A percentile compares a stretch with the other conserved stretches of the same genome.
phyloP scores from a whole-genome alignment of 495 filamentous ascomycete species.

The Physcia stellaris region DNA sequence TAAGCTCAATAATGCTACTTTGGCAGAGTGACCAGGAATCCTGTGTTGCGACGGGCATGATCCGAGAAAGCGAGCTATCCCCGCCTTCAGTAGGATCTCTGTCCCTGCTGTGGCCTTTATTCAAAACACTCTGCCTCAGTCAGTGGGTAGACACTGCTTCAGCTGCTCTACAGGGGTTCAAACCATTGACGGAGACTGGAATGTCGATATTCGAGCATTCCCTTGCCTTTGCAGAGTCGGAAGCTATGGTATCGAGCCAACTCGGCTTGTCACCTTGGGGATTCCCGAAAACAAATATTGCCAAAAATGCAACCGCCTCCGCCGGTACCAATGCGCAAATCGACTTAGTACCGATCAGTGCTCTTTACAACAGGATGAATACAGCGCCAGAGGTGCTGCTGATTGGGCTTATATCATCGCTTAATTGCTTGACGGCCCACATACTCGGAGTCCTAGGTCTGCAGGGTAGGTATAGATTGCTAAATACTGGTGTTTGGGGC shows the following conservation, averaged over 20 bases:
- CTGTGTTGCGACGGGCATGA: slow-evolving; percentile 62
- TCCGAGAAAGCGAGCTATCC: slow-evolving; percentile 19
- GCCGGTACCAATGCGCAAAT: slow-evolving; percentile 5
- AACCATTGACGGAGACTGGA: slow-evolving; percentile 68
- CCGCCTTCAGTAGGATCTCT: slow-evolving; percentile 50
- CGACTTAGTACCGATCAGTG: slow-evolving; percentile 6
- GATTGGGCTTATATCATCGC: slow-evolving; percentile 72
- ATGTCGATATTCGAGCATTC: slow-evolving; percentile 98
- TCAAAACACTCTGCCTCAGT: slow-evolving; percentile 64
- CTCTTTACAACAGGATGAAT: slow-evolving; percentile 47
- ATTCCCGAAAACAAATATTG: slow-evolving; percentile 20
- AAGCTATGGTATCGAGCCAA: slow-evolving; percentile 65
- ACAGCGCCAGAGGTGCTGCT: slow-evolving; percentile 81
- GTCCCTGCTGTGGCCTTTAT: slow-evolving; percentile 76
- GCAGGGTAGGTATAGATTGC: slow-evolving; percentile 60
- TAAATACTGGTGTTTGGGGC: slow-evolving; percentile 82
- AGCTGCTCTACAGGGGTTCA: slow-evolving; percentile 78
- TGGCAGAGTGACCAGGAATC: slow-evolving; percentile 58
- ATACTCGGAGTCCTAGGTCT: slow-evolving; percentile 65
- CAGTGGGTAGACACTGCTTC: slow-evolving; percentile 81
- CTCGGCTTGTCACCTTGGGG: slow-evolving; percentile 58
- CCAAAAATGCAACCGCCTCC: slow-evolving; percentile 16
- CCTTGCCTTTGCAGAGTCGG: slow-evolving; percentile 88
- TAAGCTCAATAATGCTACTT: slow-evolving; percentile 52
- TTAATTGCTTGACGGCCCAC: slow-evolving; percentile 79